These are phyloP conservation scores for Cenchrus americanus DNA, from an alignment of 176 grass and related monocot genomes.

Conservation along the genomic window DNA sequence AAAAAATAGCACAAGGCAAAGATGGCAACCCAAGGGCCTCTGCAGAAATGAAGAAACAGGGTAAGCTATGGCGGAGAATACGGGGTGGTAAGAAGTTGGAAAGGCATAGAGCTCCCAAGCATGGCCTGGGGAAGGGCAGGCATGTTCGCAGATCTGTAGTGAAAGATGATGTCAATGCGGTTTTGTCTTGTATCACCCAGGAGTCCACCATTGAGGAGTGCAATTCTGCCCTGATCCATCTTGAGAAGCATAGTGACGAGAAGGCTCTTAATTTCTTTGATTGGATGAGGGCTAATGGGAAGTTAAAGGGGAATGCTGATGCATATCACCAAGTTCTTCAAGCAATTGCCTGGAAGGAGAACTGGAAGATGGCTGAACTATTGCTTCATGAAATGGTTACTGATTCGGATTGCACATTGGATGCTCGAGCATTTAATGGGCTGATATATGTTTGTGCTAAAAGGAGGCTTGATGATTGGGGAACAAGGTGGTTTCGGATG, in stretches of 20 bases:
- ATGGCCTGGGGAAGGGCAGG: conserved; percentile 27
- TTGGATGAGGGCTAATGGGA: conserved; percentile 80
- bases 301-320: conserved; percentile 63
- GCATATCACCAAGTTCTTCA: conserved; percentile 82
- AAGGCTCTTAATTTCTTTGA: conserved; percentile 71
- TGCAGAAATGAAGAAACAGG: conserved; percentile 35
- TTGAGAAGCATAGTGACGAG: conserved; percentile 71
- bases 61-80: conserved; percentile 47
- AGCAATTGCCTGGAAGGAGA: conserved; percentile 80
- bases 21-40: not conserved
- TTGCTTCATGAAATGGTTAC: conserved; percentile 75
- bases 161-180: conserved; percentile 29
- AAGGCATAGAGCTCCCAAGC: conserved; percentile 23
- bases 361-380: conserved; percentile 67
- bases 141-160: conserved; percentile 6
- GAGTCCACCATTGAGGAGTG: conserved; percentile 68
- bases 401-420: conserved; percentile 53
- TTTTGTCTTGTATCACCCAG: conserved; percentile 42
- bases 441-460: conserved; percentile 91
- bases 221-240: conserved; percentile 66
- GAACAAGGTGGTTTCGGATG: conserved; percentile 76
- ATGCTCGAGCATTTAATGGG: conserved; percentile 70
- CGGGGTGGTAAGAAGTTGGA: conserved; percentile 46
- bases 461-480: conserved; percentile 73
- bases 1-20: conserved; percentile 6